Evolutionary conservation across 169 alveolate species (phyloP), one percentile per base, ranked within the genome.

Genomic region (Eimeria tenella): DNA sequence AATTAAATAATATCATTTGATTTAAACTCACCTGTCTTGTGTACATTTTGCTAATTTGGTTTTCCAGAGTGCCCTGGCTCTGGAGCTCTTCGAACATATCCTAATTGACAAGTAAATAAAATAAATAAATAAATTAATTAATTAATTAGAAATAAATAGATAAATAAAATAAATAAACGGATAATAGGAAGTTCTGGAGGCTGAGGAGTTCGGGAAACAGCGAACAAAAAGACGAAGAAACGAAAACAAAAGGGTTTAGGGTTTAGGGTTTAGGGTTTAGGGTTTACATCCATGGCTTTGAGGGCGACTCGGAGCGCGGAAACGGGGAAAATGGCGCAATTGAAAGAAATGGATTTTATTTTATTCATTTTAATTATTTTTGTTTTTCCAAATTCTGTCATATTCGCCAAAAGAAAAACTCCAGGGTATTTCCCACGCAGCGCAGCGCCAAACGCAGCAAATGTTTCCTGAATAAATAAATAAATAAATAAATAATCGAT

Each of bases 371-470:
- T 31, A 15, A 96, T 95, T 17, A 86, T 53, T 11, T 97, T 97
- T 50, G 99, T 97, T 74, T 96, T 96, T 21, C 99, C 99, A 82
- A 96, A 98, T 86, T 98, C 99, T 7, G 99, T 98, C 98, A 98
- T 96, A 71, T 98, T 98, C 19, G 98, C 99, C 63, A 98, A 88
- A 42, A 97, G 96, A 70, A 75, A 97, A 31, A 97, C 96, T 17
- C 90, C 95, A 42, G 97, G 96, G 11, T 95, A 74, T 65, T 50
- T 21, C 52, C 94, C 91, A 5, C 49, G 68, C 7, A 77, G 90
- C 19, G 90, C 93, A 4, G 25, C 50, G 6, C 94, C 94, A 62
- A 94, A 94, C 49, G 21, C 65, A 3, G 21, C 52, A 31, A 94
- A 88, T 65, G 81, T 94, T 5, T 11, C 86, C 91, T 90, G 82